Conservation (phyloP, 495 filamentous ascomycete genomes). For the Aspergillus homomorphus region DNA sequence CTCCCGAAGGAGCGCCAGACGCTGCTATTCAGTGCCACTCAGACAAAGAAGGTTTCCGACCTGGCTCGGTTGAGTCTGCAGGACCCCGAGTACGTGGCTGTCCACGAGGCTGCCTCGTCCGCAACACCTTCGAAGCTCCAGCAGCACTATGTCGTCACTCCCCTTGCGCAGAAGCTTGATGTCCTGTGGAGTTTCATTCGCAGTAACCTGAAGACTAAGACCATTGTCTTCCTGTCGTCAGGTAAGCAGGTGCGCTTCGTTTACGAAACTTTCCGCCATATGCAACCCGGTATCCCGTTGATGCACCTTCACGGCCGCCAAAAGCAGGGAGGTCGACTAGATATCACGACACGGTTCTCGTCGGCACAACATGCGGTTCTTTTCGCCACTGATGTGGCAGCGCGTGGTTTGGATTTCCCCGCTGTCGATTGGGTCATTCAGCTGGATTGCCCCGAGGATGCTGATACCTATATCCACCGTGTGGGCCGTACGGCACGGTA, state of each 20-base stretch:
- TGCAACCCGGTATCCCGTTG: conserved; percentile 94
- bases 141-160: conserved; percentile 85
- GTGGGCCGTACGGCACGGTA: conserved; percentile 95
- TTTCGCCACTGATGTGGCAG: conserved; percentile 93
- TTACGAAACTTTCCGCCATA: conserved; percentile 85
- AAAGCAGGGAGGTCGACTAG: conserved; percentile 81
- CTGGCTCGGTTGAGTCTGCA: conserved; percentile 81
- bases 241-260: conserved; percentile 96
- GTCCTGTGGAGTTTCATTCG: conserved; percentile 90
- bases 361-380: conserved; percentile 77
- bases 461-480: conserved; percentile 95
- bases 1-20: conserved; percentile 86
- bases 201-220: conserved; percentile 84
- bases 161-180: conserved; percentile 82
- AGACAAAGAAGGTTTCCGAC: conserved; percentile 91
- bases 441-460: conserved; percentile 91
- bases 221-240: conserved; percentile 88
- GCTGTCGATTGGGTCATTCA: conserved; percentile 98
- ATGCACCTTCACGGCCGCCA: conserved; percentile 93
- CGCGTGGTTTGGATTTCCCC: conserved; percentile 90
- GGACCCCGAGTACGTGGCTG: conserved; percentile 91
- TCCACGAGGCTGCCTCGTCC: conserved; percentile 76
- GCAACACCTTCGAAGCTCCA: conserved; percentile 82
- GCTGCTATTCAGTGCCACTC: conserved; percentile 91
- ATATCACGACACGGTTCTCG: conserved; percentile 80